Evolutionary conservation across 2,329 filamentous ascomycete genomes (phyloP), one percentile per base, ranked within the genome.

Genomic region (Thelonectria blattea): DNA sequence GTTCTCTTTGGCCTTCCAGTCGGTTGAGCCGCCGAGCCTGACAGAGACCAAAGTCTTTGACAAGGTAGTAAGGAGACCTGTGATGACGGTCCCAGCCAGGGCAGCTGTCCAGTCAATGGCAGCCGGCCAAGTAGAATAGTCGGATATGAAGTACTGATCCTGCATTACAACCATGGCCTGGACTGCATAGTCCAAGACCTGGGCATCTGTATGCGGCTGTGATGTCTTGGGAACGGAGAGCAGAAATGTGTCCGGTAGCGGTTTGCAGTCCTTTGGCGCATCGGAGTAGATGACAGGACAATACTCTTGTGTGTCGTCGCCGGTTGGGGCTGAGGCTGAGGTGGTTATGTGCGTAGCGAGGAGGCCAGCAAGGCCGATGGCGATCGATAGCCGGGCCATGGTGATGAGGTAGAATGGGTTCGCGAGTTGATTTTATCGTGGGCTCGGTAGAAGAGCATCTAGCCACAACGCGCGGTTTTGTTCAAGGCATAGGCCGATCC

Each of bases 91-190:
- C 45, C 88, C 88, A 68, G 92, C 81, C 9, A 97, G 92, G 4
- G 94, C 93, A 17, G 88, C 89, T 0, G 94, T 98, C 94, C 94
- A 98, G 78, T 97, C 94, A 70, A 96, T 97, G 32, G 91, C 85
- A 1, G 83, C 82, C 0, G 93, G 92, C 92, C 93, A 98, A 24
- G 87, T 92, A 11, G 91, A 93, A 37, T 90, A 79, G 83, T 91
- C 91, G 5, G 89, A 78, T 48, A 88, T 83, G 73, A 95, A 97
- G 77, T 92, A 97, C 24, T 83, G 80, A 53, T 85, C 81, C 74
- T 97, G 93, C 82, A 97, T 87, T 6, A 89, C 86, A 48, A 87
- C 82, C 63, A 97, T 81, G 6, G 91, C 90, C 50, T 83, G 75
- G 48, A 91, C 78, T 18, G 88, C 79, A 61, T 85, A 75, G 32